Base-by-base conservation (phyloP, 495 filamentous ascomycete genomes). In the Lophiostoma macrostomum region DNA sequence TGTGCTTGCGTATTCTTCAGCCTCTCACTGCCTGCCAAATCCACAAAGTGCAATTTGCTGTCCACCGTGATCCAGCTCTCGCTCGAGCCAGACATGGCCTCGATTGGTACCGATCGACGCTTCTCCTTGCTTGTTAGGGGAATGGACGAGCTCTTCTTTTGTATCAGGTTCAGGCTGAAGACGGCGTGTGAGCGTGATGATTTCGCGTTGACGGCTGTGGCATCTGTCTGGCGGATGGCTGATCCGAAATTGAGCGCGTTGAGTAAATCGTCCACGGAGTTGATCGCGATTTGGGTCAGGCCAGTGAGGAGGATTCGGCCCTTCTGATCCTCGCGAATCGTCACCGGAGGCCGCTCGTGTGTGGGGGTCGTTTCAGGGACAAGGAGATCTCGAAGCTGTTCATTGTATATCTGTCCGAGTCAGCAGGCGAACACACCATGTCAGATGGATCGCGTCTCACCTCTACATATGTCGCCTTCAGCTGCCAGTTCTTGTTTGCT, bases 111-210 rank as follows among this genome's bases (percentile, higher is more conserved):
- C 0, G 93, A 98, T 63, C 90, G 82, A 55, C 93, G 83, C 75
- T 94, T 96, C 59, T 96, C 90, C 38, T 75, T 74, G 6, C 74
- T 71, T 6, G 81, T 69, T 2, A 74, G 70, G 27, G 79, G 75
- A 3, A 58, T 41, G 16, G 74, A 65, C 34, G 82, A 78, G 34
- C 73, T 79, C 68, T 88, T 94, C 50, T 87, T 85, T 70, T 96
- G 94, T 13, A 97, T 77, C 12, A 99, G 76, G 60, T 96, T 96
- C 58, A 99, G 71, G 69, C 87, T 96, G 70, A 99, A 97, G 5
- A 99, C 91, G 16, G 93, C 93, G 66, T 99, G 93, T 13, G 93
- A 99, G 52, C 93, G 89, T n/a, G 93, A 99, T 1, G 94, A 97
- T 62, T 94, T 90, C 31, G 91, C 93, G 69, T 99, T 99, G 60